Evolutionary conservation across 176 grass and related monocot genomes (phyloP).

Genomic region (Eleusine indica): DNA sequence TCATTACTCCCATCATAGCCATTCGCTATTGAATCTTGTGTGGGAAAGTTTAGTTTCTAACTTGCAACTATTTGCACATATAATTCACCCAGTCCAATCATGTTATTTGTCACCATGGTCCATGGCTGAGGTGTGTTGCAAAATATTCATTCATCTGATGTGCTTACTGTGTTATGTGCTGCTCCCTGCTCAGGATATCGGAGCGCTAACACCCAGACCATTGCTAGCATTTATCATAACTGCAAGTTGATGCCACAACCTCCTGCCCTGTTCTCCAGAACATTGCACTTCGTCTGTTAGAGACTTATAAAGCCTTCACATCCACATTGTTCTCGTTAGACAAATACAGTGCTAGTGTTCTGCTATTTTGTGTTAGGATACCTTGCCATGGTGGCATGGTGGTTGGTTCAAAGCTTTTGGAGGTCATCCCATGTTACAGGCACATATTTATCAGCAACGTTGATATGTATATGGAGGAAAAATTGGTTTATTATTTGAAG

Average conservation of each 20-base stretch:
- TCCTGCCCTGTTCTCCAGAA: background rate
- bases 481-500: background rate
- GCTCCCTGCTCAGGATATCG: background rate
- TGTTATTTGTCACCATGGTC: background rate
- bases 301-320: constrained; percentile 4
- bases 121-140: background rate
- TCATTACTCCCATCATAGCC: background rate
- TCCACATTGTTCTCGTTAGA: background rate
- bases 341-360: background rate
- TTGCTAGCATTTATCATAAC: background rate
- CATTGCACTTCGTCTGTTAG: constrained; percentile 7
- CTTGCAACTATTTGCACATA: background rate
- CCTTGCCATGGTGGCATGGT: background rate
- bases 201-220: background rate
- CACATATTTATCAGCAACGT: constrained; percentile 2
- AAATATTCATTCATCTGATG: constrained; percentile 7
- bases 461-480: background rate
- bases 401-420: background rate
- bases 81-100: background rate
- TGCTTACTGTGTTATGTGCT: background rate
- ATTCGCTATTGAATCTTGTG: background rate
- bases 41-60: constrained; percentile 15
- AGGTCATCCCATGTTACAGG: background rate
- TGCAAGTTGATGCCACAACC: background rate
- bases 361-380: background rate